Conservation (phyloP, 1,139 yeast species). For the Starmera stellimalicola region DNA sequence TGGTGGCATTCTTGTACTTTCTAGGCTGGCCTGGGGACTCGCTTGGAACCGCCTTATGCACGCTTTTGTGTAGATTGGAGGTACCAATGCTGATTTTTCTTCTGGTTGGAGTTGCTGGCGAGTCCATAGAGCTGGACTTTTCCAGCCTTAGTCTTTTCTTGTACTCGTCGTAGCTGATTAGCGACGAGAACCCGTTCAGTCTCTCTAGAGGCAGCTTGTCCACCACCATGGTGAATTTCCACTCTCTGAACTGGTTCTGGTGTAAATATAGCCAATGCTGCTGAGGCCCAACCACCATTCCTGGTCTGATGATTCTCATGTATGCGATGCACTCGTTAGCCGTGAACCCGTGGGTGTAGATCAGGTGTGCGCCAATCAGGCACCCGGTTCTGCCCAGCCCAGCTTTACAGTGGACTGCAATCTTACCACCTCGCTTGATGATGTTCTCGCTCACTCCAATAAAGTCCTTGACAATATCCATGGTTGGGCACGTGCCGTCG, state of each 20-base stretch:
- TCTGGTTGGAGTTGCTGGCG: constrained; percentile 64
- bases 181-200: constrained; percentile 69
- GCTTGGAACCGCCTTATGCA: constrained; percentile 73
- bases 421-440: constrained; percentile 73
- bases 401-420: constrained; percentile 97
- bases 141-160: constrained; percentile 12
- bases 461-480: constrained; percentile 85
- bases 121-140: constrained; percentile 27
- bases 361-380: constrained; percentile 91
- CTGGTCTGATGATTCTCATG: constrained; percentile 94
- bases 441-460: constrained; percentile 93
- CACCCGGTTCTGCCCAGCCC: constrained; percentile 98
- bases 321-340: constrained; percentile 95
- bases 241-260: constrained; percentile 90
- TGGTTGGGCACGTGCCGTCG: constrained; percentile 95
- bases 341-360: constrained; percentile 92
- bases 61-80: constrained; percentile 58
- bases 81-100: constrained; percentile 53
- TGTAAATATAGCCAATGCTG: constrained; percentile 97
- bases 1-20: constrained; percentile 33
- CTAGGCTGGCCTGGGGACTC: constrained; percentile 98
- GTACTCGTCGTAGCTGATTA: constrained; percentile 37
- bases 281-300: constrained; percentile 99
- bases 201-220: constrained; percentile 60
- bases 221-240: constrained; percentile 90